Evolutionary conservation across 495 filamentous ascomycete genomes (phyloP).

Genomic region (Podospora bellae-mahoneyi): DNA sequence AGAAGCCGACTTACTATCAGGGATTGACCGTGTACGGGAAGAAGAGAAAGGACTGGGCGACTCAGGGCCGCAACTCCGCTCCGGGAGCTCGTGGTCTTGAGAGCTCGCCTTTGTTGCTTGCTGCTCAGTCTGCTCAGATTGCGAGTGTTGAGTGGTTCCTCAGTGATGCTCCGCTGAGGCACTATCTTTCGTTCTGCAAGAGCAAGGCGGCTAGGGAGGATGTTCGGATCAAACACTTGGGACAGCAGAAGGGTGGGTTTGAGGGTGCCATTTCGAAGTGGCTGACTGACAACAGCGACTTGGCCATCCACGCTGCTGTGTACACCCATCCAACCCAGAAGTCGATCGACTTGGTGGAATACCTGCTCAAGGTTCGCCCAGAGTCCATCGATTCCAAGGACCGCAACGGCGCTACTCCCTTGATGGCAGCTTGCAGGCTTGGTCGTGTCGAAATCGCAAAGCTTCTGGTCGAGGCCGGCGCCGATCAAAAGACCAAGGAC

Average conservation of each 20-base stretch:
- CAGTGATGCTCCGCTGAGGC: slow-evolving; percentile 57
- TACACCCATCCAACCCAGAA: slow-evolving; percentile 38
- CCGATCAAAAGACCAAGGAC: slow-evolving; percentile 59
- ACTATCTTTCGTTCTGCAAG: slow-evolving; percentile 61
- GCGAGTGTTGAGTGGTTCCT: slow-evolving; percentile 67
- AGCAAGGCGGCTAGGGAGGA: slow-evolving; percentile 52
- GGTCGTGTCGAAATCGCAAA: slow-evolving; percentile 52
- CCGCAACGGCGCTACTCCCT: slow-evolving; percentile 54
- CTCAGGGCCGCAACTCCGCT: slow-evolving; percentile 45
- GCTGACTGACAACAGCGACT: slow-evolving; percentile 55
- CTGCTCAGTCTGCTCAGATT: slow-evolving; percentile 55
- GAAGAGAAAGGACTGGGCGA: slow-evolving; percentile 61
- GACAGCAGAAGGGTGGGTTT: slow-evolving; percentile 52
- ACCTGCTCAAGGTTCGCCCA: slow-evolving; percentile 57
- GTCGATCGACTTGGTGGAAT: slow-evolving; percentile 54
- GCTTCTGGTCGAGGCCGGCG: slow-evolving; percentile 59
- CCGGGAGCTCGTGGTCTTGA: slow-evolving; percentile 22
- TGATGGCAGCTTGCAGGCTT: slow-evolving; percentile 54
- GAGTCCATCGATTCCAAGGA: slow-evolving; percentile 57
- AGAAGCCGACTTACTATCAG: slow-evolving; percentile 66
- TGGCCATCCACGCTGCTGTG: slow-evolving; percentile 65
- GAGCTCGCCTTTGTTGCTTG: slow-evolving; percentile 56
- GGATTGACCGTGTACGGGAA: slow-evolving; percentile 68
- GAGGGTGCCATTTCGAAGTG: slow-evolving; percentile 58
- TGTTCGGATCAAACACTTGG: slow-evolving; percentile 53